Evolutionary conservation across 345 rosid genomes (phyloP).

Genomic region (Laguncularia racemosa): DNA sequence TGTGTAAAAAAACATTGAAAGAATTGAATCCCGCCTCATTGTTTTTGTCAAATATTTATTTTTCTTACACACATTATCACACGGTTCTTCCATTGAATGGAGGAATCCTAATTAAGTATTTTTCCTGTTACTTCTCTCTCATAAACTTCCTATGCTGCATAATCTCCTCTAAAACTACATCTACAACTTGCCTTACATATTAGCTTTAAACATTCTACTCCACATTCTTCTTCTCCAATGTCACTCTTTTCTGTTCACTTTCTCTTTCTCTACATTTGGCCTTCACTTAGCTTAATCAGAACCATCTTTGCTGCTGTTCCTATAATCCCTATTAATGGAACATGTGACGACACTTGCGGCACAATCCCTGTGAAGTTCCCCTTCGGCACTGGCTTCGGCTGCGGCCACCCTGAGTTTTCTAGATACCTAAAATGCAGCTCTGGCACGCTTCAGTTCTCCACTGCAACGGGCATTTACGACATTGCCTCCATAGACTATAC

Average conservation of each 20-base stretch:
- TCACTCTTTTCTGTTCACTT: slow-evolving; percentile 14
- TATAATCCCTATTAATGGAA: slow-evolving; percentile 19
- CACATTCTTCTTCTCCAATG: slow-evolving; percentile 24
- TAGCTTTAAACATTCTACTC: slow-evolving; percentile 4
- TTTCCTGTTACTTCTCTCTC: slow-evolving; percentile 3
- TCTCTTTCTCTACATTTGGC: slow-evolving; percentile 19
- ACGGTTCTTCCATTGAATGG: no score
- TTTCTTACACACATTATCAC: no score
- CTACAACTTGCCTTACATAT: neutral
- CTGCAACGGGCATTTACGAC: slow-evolving; percentile 39
- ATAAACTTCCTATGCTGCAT: neutral
- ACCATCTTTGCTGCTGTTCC: slow-evolving; percentile 17
- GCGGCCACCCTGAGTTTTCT: slow-evolving; percentile 48
- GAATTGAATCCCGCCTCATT: neutral
- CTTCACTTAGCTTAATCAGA: slow-evolving; percentile 12
- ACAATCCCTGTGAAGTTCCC: slow-evolving; percentile 41
- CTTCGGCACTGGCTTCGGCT: slow-evolving; percentile 46
- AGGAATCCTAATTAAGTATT: no score
- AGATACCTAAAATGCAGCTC: slow-evolving; percentile 44
- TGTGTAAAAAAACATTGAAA: slow-evolving; percentile 8
- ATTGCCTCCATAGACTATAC: slow-evolving; percentile 47
- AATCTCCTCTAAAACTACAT: neutral
- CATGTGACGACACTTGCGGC: slow-evolving; percentile 40
- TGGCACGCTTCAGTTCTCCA: slow-evolving; percentile 42
- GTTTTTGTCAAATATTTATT: no score